Percentiles rank a stretch among this genome's conserved stretches.
Evolutionary conservation across 768 basidiomycete genomes (phyloP).

Genomic region (Mycena rosella): DNA sequence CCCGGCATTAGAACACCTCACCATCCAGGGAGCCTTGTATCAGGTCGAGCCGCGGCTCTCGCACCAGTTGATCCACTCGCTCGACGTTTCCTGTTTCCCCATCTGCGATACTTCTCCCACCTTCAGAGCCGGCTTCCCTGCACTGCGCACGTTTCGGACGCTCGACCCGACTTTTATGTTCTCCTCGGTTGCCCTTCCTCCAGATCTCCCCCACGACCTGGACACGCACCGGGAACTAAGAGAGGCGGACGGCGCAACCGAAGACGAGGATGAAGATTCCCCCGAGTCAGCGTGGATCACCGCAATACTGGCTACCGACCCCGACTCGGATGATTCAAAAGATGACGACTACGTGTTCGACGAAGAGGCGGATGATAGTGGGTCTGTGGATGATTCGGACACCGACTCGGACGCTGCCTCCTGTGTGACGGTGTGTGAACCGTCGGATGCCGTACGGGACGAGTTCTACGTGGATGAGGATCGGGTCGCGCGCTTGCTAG

Average conservation of each 20-base stretch:
- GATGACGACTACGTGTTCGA: not conserved
- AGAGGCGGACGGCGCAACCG: too few species aligned
- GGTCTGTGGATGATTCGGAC: too few species aligned
- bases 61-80: not conserved
- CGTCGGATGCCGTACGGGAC: too few species aligned
- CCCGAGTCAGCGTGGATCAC: not conserved
- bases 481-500: too few species aligned
- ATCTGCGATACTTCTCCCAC: not conserved
- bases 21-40: not conserved
- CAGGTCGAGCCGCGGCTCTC: not conserved
- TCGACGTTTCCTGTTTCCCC: not conserved
- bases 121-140: not conserved
- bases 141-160: not conserved
- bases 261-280: not conserved
- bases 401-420: too few species aligned
- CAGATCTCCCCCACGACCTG: not conserved
- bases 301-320: not conserved
- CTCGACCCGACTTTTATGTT: not conserved
- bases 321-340: not conserved
- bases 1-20: not conserved
- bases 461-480: too few species aligned
- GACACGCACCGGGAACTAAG: too few species aligned
- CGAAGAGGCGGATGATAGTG: not conserved
- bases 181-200: too few species aligned
- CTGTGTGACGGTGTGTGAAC: too few species aligned